Evolutionary conservation across 2,329 filamentous ascomycete species (phyloP), one percentile per base, ranked within the genome.

Genomic region (Neospermospora avenae): DNA sequence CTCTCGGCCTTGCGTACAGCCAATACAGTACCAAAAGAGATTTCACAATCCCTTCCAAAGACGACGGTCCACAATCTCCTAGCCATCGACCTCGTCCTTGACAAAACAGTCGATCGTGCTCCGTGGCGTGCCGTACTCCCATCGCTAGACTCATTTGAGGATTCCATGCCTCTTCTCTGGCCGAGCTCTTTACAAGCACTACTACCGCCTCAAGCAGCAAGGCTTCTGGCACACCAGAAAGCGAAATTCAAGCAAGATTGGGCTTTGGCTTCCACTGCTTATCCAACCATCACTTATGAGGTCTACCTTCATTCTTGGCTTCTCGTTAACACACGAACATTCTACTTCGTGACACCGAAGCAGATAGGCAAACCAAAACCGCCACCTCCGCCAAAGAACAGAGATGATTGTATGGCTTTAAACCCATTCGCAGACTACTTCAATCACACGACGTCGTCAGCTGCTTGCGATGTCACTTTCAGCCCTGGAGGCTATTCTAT

Each of bases 351-450:
- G 10, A 56, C 65, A 1, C 62, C 65, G 1, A 28, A 25, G 28
- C 16, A 39, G 24, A 34, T 65, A 63, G 44, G 34, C 35, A 6
- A 63, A 61, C 5, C 28, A 13, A 51, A 37, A 41, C 41, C 61
- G 78, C 2, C 67, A 73, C 63, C 72, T 76, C 24, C 11, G 16
- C 55, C 55, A 5, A 58, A 52, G 22, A 53, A 70, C 66, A 69
- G 74, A 68, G 72, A 81, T 65, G 87, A 90, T 67, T 83, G 83
- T 68, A 84, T 90, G 77, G 84, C 84, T 10, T 80, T 91, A 65
- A 87, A 86, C 72, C 89, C 89, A 0, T 86, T 90, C 37, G 84
- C 87, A 1, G 89, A 92, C 71, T 83, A 89, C 58, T 87, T 91
- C 77, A 92, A 84, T 64, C 81, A 84, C 51, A 71, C 76, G 4